Evolutionary conservation across 495 filamentous ascomycete genomes (phyloP).

Genomic region (Sabuloglossum arenarium): DNA sequence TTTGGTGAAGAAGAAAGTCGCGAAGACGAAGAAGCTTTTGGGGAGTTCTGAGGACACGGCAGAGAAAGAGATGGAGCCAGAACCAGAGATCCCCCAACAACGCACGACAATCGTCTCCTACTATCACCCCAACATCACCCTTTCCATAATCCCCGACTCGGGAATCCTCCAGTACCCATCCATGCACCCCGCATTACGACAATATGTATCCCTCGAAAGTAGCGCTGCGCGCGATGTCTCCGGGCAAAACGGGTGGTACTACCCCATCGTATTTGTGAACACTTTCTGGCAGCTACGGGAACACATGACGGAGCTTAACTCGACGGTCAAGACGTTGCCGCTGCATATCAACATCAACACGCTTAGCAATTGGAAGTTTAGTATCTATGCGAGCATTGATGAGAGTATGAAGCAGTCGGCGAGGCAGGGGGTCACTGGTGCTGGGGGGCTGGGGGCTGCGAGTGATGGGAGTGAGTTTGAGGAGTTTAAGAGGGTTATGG

Average conservation of each 20-base stretch:
- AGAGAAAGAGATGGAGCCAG: slow-evolving; percentile 14
- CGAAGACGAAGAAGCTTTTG: slow-evolving; percentile 80
- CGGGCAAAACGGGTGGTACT: slow-evolving; percentile 92
- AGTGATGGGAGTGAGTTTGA: slow-evolving; percentile 67
- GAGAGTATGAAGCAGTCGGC: slow-evolving; percentile 66
- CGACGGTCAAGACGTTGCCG: slow-evolving; percentile 67
- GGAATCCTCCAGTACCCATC: slow-evolving; percentile 43
- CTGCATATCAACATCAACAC: slow-evolving; percentile 71
- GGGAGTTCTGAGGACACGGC: slow-evolving; percentile 24
- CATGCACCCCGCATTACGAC: slow-evolving; percentile 50
- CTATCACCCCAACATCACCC: slow-evolving; percentile 88
- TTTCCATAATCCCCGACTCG: slow-evolving; percentile 68
- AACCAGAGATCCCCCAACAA: slow-evolving; percentile 18
- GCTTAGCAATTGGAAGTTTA: slow-evolving; percentile 79
- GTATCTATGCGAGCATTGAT: slow-evolving; percentile 62
- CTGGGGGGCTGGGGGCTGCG: slow-evolving; percentile 38
- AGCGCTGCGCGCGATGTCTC: slow-evolving; percentile 53
- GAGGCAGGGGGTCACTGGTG: slow-evolving; percentile 44
- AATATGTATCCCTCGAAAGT: slow-evolving; percentile 56
- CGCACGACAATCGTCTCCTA: slow-evolving; percentile 55
- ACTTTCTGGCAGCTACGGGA: slow-evolving; percentile 89
- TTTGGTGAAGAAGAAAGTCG: slow-evolving; percentile 72
- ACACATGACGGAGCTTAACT: slow-evolving; percentile 84
- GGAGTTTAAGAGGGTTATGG: slow-evolving; percentile 79
- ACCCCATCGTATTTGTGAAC: slow-evolving; percentile 77